Evolutionary conservation across 129 eudicot species (phyloP).

Genomic region (Centaurea solstitialis): DNA sequence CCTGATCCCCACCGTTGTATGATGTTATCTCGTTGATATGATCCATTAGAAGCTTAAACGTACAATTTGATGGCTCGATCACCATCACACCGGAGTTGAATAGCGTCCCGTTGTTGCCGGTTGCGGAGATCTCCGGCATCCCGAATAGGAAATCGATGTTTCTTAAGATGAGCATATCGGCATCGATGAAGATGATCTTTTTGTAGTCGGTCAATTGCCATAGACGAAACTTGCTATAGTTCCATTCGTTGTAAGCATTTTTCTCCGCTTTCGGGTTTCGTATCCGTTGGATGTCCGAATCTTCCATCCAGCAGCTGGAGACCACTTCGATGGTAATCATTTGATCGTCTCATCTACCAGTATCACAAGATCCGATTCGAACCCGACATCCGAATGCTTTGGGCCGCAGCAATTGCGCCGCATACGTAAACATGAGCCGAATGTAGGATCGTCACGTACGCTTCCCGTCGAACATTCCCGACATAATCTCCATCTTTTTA

Average conservation of each 20-base stretch:
- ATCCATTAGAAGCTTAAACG: slow-evolving; percentile 73
- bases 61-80: slow-evolving; percentile 81
- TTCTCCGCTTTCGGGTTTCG: slow-evolving; percentile 87
- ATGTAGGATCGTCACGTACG: slow-evolving; percentile 91
- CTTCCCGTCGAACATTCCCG: slow-evolving; percentile 70
- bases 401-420: slow-evolving; percentile 97
- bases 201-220: slow-evolving; percentile 95
- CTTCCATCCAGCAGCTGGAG: slow-evolving; percentile 97
- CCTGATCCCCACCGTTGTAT: slow-evolving; percentile 92
- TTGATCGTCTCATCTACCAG: slow-evolving; percentile 83
- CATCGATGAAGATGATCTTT: slow-evolving; percentile 87
- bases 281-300: slow-evolving; percentile 72
- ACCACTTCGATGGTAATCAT: slow-evolving; percentile 70
- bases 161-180: slow-evolving; percentile 75
- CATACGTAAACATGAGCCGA: slow-evolving; percentile 88
- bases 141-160: slow-evolving; percentile 82
- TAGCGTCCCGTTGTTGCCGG: slow-evolving; percentile 73
- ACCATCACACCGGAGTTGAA: slow-evolving; percentile 92
- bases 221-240: slow-evolving; percentile 93
- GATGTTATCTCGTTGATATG: slow-evolving; percentile 74
- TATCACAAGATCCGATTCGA: slow-evolving; percentile 86
- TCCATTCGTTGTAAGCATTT: slow-evolving; percentile 94
- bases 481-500: slow-evolving; percentile 47
- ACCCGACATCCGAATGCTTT: slow-evolving; percentile 90
- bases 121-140: slow-evolving; percentile 87